Evolutionary conservation across 2,329 filamentous ascomycete genomes (phyloP).

Genomic region (Raffaelea ambrosiae): DNA sequence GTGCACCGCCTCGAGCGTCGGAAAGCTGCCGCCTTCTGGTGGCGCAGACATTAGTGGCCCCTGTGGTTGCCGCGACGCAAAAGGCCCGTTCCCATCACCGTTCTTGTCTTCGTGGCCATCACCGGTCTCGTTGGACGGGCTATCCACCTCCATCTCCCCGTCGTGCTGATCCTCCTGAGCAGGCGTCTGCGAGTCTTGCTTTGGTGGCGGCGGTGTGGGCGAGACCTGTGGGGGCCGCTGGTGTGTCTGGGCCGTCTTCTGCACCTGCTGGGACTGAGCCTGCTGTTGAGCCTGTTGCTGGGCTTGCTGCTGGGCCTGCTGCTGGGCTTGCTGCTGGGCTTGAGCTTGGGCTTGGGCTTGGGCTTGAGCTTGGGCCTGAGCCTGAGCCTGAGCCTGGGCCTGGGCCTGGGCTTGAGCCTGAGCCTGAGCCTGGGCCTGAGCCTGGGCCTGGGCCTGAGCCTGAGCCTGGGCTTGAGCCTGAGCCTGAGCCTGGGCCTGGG

Average conservation of each 20-base stretch:
- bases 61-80: slow-evolving; percentile 45
- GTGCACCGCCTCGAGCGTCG: slow-evolving; percentile 56
- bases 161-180: slow-evolving; percentile 28
- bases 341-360: slow-evolving; percentile 5
- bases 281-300: slow-evolving; percentile 17
- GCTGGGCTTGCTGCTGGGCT: slow-evolving; percentile 7
- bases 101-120: slow-evolving; percentile 28
- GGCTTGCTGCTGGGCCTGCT: slow-evolving; percentile 9
- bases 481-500: slow-evolving; percentile 16
- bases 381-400: slow-evolving; percentile 15
- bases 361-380: slow-evolving; percentile 5
- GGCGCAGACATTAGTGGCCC: slow-evolving; percentile 54
- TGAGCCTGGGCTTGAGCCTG: slow-evolving; percentile 14
- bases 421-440: slow-evolving; percentile 9
- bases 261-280: slow-evolving; percentile 16
- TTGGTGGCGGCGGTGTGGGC: slow-evolving; percentile 9
- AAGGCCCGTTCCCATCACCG: slow-evolving; percentile 23
- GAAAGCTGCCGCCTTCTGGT: slow-evolving; percentile 55
- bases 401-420: slow-evolving; percentile 11
- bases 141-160: slow-evolving; percentile 46
- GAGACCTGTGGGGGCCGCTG: slow-evolving; percentile 19
- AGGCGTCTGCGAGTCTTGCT: slow-evolving; percentile 18
- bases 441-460: slow-evolving; percentile 26
- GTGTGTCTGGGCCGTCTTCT: slow-evolving; percentile 25
- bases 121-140: slow-evolving; percentile 6